phyloP scores from a whole-genome alignment of 2,329 filamentous ascomycete genomes.

The Neonectria magnoliae region DNA sequence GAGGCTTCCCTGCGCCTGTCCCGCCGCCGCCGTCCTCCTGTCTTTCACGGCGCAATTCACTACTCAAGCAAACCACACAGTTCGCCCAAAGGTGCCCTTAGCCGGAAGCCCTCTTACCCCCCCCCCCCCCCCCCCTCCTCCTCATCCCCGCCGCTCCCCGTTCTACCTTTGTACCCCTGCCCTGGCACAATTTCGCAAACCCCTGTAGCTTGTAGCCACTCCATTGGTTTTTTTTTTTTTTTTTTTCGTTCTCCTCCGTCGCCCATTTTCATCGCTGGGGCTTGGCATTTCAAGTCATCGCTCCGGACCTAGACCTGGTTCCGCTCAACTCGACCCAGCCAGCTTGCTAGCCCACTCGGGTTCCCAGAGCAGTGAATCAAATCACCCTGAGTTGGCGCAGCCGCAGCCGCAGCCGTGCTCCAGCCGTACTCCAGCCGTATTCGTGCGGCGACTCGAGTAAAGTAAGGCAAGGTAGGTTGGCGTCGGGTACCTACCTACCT shows the following conservation, averaged over 20 bases:
- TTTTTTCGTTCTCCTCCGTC: slow-evolving; percentile 1
- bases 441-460: slow-evolving; percentile 16
- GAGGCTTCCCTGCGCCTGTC: slow-evolving; percentile 21
- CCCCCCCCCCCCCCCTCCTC: slow-evolving; percentile 26
- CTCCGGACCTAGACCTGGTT: slow-evolving; percentile 33
- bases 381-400: slow-evolving; percentile 15
- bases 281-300: slow-evolving; percentile 31
- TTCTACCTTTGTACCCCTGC: slow-evolving; percentile 3
- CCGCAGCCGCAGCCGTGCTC: slow-evolving; percentile 20
- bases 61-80: slow-evolving; percentile 1
- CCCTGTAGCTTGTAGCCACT: slow-evolving; percentile 38
- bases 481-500: slow-evolving; percentile 15
- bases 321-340: slow-evolving; percentile 33
- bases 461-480: slow-evolving; percentile 15
- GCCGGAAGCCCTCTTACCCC: slow-evolving; percentile 33
- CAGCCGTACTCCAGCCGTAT: slow-evolving; percentile 20
- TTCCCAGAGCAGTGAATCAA: slow-evolving; percentile 20
- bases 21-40: slow-evolving; percentile 11
- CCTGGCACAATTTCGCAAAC: slow-evolving; percentile 20
- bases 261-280: slow-evolving; percentile 35
- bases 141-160: slow-evolving; percentile 27
- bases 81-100: slow-evolving; percentile 10
- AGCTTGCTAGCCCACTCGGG: slow-evolving; percentile 12
- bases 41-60: slow-evolving; percentile 16
- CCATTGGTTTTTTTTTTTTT: slow-evolving; percentile 37